These are phyloP conservation scores for Zygosaccharomyces bailii DNA, from an alignment of 805 yeast genomes.

Conservation along the genomic window DNA sequence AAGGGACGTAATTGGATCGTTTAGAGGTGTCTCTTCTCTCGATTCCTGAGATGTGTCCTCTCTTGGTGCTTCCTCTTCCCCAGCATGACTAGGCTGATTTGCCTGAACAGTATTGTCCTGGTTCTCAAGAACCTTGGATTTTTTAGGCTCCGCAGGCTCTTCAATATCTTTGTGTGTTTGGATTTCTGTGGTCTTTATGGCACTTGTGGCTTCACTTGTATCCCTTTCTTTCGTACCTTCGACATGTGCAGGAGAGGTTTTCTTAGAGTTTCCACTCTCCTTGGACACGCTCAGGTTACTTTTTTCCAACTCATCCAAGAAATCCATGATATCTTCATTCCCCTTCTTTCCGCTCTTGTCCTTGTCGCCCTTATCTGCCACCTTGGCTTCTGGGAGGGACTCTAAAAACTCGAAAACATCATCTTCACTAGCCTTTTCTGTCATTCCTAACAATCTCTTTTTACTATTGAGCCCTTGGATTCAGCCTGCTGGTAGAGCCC, in stretches of 20 bases:
- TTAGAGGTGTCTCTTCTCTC: slow-evolving; percentile 28
- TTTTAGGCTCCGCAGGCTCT: neutral
- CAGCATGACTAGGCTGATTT: slow-evolving; percentile 15
- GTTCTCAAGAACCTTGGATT: neutral
- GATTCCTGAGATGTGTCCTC: slow-evolving; percentile 13
- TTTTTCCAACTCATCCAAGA: slow-evolving; percentile 65
- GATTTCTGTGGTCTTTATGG: no score
- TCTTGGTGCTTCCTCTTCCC: slow-evolving; percentile 20
- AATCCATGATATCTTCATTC: slow-evolving; percentile 42
- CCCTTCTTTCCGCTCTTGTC: slow-evolving; percentile 30
- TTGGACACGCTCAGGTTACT: slow-evolving; percentile 44
- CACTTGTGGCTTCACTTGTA: no score
- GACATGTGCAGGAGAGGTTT: slow-evolving; percentile 12
- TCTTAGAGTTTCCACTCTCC: slow-evolving; percentile 10
- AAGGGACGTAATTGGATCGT: slow-evolving; percentile 63
- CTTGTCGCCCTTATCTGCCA: slow-evolving; percentile 44
- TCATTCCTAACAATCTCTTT: slow-evolving; percentile 13
- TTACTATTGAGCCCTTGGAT: neutral
- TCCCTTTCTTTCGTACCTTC: no score
- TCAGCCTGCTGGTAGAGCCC: neutral
- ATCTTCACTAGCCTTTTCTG: slow-evolving; percentile 47
- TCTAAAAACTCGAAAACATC: slow-evolving; percentile 79
- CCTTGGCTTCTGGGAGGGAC: slow-evolving; percentile 51
- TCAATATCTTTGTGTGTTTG: slow-evolving; percentile 15
- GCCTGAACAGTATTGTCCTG: no score